A percentile compares a stretch with the other conserved stretches of the same genome.
Evolutionary conservation across 2,329 filamentous ascomycete species (phyloP).

Genomic region (Cadophora malorum): DNA sequence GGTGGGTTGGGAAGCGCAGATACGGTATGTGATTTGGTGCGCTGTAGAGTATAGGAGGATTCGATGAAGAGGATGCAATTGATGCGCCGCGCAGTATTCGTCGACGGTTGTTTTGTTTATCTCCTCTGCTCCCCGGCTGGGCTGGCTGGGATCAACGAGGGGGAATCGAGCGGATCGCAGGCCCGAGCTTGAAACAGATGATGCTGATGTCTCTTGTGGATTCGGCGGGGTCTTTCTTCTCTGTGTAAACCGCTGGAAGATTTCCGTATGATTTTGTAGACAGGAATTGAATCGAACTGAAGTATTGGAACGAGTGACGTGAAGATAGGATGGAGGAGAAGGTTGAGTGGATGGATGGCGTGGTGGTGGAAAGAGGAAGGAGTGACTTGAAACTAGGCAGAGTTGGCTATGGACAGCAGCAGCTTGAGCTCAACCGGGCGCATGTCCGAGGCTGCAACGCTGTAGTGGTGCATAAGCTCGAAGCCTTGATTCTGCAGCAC

Average conservation of each 20-base stretch:
- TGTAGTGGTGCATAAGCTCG: background rate
- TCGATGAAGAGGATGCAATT: background rate
- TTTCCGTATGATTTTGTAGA: background rate
- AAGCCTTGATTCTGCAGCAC: conserved; percentile 18
- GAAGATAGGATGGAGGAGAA: conserved; percentile 4
- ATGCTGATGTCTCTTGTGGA: conserved; percentile 5
- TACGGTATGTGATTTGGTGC: background rate
- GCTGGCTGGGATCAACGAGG: conserved; percentile 14
- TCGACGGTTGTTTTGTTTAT: background rate
- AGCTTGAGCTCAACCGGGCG: background rate
- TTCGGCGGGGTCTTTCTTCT: background rate
- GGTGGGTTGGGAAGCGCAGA: background rate
- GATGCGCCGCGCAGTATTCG: conserved; percentile 13
- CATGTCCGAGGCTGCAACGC: conserved; percentile 10
- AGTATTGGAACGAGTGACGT: conserved; percentile 15
- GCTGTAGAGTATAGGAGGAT: background rate
- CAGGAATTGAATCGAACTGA: conserved; percentile 3
- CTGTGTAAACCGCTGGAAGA: background rate
- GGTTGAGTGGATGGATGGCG: background rate
- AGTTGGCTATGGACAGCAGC: background rate
- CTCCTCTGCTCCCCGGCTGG: background rate
- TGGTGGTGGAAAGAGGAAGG: background rate
- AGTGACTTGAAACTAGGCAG: conserved; percentile 16
- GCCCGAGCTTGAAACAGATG: conserved; percentile 22
- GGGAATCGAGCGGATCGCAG: conserved; percentile 8